Base-by-base conservation (phyloP, 2,329 filamentous ascomycete species). In the Chaetomium sp. region DNA sequence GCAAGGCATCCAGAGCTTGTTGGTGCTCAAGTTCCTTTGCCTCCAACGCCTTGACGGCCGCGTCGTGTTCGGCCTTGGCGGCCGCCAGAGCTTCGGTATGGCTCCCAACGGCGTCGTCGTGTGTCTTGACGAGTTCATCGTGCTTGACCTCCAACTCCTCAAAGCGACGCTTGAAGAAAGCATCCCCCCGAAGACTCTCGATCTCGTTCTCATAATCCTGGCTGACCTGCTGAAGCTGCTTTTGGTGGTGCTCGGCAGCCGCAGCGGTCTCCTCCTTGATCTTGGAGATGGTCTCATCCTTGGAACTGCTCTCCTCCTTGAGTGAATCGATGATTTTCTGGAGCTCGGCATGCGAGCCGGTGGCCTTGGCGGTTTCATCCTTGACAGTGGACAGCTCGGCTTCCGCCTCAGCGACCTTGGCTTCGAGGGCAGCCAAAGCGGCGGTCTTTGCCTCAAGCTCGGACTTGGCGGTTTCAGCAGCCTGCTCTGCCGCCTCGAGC, bases 151-250 rank as follows among this genome's bases (percentile, higher is more conserved):
- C 80, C 5, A 86, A 74, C 40, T 81, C 79, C 56, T 83, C 76
- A 58, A 80, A 85, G 68, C 84, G 81, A 61, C 79, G 78, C 71
- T 83, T 84, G 70, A 84, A 83, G 66, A 80, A 80, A 11, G 82
- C 81, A 59, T 86, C 81, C 27, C 81, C 82, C 55, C 79, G 77
- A 12, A 85, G 76, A 55, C 78, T 79, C 64, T 85, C 82, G 53
- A 86, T 85, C 67, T 86, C 82, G n/a, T 77, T 75, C 66, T 85
- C 79, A 61, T 84, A 84, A 61, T 85, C 82, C 59, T 79, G 73
- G 1, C 81, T 81, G 53, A 86, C 68, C 58, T 76, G 77, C 67
- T 79, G 74, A 61, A 86, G 74, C 65, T 82, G 79, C 61, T 79
- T 75, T 58, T 80, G 75, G 64, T 86, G 80, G 66, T 77, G 78